Conservation (phyloP, 2,329 filamentous ascomycete genomes). For the Ilyonectria mors-panacis region DNA sequence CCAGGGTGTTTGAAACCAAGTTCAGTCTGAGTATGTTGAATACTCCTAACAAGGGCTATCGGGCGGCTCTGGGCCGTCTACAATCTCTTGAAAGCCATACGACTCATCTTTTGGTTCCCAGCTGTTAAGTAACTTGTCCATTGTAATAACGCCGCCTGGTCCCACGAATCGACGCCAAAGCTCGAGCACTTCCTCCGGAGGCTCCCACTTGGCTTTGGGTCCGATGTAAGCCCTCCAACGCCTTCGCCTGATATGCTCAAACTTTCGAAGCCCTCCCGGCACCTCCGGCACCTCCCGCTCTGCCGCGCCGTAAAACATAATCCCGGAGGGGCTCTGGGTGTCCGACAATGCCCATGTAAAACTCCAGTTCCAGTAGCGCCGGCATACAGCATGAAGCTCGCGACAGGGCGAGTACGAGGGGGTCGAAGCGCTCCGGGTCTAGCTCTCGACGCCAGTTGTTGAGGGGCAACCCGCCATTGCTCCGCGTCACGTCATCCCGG, state of each 20-base stretch:
- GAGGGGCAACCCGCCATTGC: background rate
- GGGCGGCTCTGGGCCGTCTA: background rate
- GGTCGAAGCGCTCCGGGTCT: background rate
- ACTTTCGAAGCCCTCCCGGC: background rate
- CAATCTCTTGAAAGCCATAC: background rate
- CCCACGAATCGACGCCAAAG: background rate
- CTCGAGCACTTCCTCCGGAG: background rate
- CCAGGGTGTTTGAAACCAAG: no score
- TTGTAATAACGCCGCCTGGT: background rate
- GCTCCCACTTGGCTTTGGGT: background rate
- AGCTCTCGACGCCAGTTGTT: background rate
- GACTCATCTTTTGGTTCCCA: background rate
- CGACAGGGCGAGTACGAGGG: background rate
- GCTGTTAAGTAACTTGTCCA: background rate
- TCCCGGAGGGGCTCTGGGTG: constrained; percentile 4
- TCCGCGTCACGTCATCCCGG: background rate
- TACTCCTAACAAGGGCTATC: background rate
- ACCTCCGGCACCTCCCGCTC: background rate
- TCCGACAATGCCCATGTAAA: constrained; percentile 20
- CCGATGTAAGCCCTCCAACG: background rate
- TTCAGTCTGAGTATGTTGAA: background rate
- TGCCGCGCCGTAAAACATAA: background rate
- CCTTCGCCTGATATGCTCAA: background rate
- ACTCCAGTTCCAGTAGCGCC: constrained; percentile 11
- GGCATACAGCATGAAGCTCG: constrained; percentile 18